Conservation (phyloP, 345 rosid species). For the Euphorbia pulcherrima region DNA sequence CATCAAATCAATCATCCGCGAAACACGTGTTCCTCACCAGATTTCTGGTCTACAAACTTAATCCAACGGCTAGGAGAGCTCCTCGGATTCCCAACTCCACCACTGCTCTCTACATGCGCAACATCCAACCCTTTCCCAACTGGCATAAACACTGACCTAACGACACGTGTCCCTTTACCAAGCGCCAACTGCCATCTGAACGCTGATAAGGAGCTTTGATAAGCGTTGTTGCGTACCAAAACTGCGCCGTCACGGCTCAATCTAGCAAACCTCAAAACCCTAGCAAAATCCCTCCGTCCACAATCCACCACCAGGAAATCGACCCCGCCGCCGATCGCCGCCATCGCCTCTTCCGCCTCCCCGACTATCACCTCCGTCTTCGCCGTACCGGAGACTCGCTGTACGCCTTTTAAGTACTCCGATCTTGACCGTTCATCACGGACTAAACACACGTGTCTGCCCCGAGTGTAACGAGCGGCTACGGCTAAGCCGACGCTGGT, state of each 20-base stretch:
- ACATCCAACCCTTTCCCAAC: slow-evolving; percentile 79
- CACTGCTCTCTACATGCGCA: slow-evolving; percentile 48
- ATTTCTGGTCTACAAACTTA: slow-evolving; percentile 52
- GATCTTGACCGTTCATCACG: slow-evolving; percentile 64
- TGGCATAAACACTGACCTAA: slow-evolving; percentile 58
- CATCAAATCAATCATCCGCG: slow-evolving; percentile 22
- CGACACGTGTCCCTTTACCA: slow-evolving; percentile 54
- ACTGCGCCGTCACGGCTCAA: slow-evolving; percentile 67
- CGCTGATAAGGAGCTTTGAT: slow-evolving; percentile 34
- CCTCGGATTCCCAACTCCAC: slow-evolving; percentile 24
- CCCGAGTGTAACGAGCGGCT: slow-evolving; percentile 63
- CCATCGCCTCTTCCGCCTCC: slow-evolving; percentile 56
- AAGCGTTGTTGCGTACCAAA: slow-evolving; percentile 68
- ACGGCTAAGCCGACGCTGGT: slow-evolving; percentile 74
- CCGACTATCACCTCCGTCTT: slow-evolving; percentile 43
- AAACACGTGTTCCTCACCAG: slow-evolving; percentile 76
- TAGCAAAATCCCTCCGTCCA: slow-evolving; percentile 48
- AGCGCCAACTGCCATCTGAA: slow-evolving; percentile 59
- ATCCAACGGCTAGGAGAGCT: slow-evolving; percentile 64
- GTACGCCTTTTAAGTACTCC: slow-evolving; percentile 45
- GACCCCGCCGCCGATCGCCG: slow-evolving; percentile 42
- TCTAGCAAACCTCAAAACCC: slow-evolving; percentile 56
- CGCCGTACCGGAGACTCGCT: slow-evolving; percentile 26
- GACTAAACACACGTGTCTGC: slow-evolving; percentile 74
- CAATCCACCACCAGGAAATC: slow-evolving; percentile 81